Percentiles rank a stretch among this genome's conserved stretches.
Conservation (phyloP, 2,329 filamentous ascomycete species). For the Alternaria arbusti region DNA sequence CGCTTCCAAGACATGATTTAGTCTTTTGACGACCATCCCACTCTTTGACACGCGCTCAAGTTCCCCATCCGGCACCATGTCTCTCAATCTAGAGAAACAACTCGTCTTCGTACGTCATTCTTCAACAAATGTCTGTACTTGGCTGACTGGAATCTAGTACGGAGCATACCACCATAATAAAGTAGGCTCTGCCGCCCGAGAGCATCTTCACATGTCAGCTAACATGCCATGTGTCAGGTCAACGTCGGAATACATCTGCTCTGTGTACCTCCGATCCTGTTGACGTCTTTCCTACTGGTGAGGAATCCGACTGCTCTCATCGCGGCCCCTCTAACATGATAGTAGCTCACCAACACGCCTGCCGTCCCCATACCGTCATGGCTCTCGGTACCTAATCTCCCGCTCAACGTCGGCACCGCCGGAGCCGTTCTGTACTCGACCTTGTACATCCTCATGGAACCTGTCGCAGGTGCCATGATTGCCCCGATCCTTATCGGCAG, state of each 20-base stretch:
- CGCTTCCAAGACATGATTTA: conserved; percentile 37
- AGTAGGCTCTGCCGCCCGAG: conserved; percentile 49
- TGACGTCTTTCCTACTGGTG: conserved; percentile 76
- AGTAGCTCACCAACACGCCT: conserved; percentile 63
- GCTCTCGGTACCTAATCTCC: conserved; percentile 63
- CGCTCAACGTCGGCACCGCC: conserved; percentile 65
- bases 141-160: conserved; percentile 63
- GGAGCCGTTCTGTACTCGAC: conserved; percentile 69
- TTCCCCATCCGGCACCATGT: conserved; percentile 51
- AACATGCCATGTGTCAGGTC: conserved; percentile 56
- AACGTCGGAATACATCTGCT: conserved; percentile 81
- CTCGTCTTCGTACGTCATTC: conserved; percentile 73
- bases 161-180: conserved; percentile 82
- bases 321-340: conserved; percentile 11
- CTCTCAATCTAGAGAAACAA: conserved; percentile 80
- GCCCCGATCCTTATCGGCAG: conserved; percentile 77
- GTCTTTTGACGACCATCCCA: conserved; percentile 22
- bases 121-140: background rate
- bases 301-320: conserved; percentile 34
- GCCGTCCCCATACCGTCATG: conserved; percentile 61
- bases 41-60: conserved; percentile 35
- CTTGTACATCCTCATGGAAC: conserved; percentile 91
- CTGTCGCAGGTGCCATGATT: conserved; percentile 82
- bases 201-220: conserved; percentile 25
- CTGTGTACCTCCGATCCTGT: conserved; percentile 77